Percentiles rank a stretch among this genome's conserved stretches.
phyloP scores from a whole-genome alignment of 805 yeast species.

The Candida ovalis region DNA sequence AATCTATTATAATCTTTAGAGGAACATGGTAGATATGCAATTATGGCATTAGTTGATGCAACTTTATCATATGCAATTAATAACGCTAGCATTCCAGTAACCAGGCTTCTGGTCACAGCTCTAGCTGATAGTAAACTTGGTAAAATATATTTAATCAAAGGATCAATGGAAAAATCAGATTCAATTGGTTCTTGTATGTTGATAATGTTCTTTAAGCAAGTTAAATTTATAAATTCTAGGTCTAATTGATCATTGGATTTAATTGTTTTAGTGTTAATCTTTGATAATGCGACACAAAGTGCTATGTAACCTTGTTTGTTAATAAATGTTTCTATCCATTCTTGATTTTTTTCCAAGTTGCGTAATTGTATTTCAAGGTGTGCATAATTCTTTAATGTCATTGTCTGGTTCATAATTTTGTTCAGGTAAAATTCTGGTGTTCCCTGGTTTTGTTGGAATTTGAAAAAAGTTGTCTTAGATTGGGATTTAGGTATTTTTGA shows the following conservation, averaged over 20 bases:
- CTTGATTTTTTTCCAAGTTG: slow-evolving; percentile 15
- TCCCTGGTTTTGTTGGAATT: slow-evolving; percentile 5
- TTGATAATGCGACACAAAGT: slow-evolving; percentile 62
- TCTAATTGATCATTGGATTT: slow-evolving; percentile 52
- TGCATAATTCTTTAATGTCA: slow-evolving; percentile 38
- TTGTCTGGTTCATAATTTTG: slow-evolving; percentile 34
- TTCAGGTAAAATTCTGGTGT: slow-evolving; percentile 45
- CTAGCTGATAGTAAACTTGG: slow-evolving; percentile 74
- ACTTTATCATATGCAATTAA: slow-evolving; percentile 29
- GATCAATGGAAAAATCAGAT: slow-evolving; percentile 42
- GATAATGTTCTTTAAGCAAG: slow-evolving; percentile 72
- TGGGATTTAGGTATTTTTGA: neutral
- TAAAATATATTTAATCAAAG: slow-evolving; percentile 56
- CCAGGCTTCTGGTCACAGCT: slow-evolving; percentile 69
- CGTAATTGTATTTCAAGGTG: slow-evolving; percentile 22
- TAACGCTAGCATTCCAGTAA: slow-evolving; percentile 70
- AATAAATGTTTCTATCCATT: slow-evolving; percentile 80
- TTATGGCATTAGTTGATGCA: slow-evolving; percentile 13
- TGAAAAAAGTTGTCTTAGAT: neutral
- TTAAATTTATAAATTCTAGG: slow-evolving; percentile 70
- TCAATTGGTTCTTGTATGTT: slow-evolving; percentile 62
- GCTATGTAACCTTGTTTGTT: slow-evolving; percentile 78
- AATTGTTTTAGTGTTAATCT: slow-evolving; percentile 37
- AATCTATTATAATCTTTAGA: slow-evolving; percentile 6
- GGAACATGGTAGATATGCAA: slow-evolving; percentile 5